Base-by-base conservation (phyloP, 2,329 filamentous ascomycete species). In the Delphinella strobiligena region DNA sequence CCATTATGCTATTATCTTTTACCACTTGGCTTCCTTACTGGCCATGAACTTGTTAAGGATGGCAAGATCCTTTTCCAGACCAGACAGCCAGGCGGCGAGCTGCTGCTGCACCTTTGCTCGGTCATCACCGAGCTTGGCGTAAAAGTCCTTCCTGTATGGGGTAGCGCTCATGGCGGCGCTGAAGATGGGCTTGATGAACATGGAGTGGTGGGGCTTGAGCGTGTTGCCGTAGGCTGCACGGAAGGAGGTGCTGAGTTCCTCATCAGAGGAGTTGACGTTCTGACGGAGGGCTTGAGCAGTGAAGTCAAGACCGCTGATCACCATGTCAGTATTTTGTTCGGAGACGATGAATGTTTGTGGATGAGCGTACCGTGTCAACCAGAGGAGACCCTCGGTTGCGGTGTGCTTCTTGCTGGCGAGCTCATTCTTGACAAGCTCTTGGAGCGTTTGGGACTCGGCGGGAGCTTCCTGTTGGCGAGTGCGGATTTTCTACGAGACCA, bases 101-200 rank as follows among this genome's bases (percentile, higher is more conserved):
- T 82, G 75, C 40, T 63, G 56, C 37, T 69, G 52, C 36, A 91
- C 80, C 61, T 80, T 75, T 10, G 54, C 55, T 30, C 72, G 62
- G 55, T 84, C 74, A 15, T 69, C 67, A 29, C 83, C 87, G 32
- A 98, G 71, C 74, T 95, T 94, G 49, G 64, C 64, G 61, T 95
- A 96, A 60, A 98, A 96, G 63, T 89, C 84, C 60, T 84, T 85
- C 51, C 89, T 78, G 72, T 95, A 94, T 2, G 91, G 91, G 50
- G 83, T 89, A 14, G 87, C 88, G 51, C 76, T 75, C 87, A 98
- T 94, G 60, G 89, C 89, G 46, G 87, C 82, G 52, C 74, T 82
- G 74, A 96, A 96, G 58, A 95, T 72, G 45, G 86, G 86, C 73
- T 93, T 94, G 54, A 95, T 68, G 47, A 95, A 53, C 63, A 93